Base-by-base conservation (phyloP, 805 yeast species). In the Clavispora fructus region DNA sequence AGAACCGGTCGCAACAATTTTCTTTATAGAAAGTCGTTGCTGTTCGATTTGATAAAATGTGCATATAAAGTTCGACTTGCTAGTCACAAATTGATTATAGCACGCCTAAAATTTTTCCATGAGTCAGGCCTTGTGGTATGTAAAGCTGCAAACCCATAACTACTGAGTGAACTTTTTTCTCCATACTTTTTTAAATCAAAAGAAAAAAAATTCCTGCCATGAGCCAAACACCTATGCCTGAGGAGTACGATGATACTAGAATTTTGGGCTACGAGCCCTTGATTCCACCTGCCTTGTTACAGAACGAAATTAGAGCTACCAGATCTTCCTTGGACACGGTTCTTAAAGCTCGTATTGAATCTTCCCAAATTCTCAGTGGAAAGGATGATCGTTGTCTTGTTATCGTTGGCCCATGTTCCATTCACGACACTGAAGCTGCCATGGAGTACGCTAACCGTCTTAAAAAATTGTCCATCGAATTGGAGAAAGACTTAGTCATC, bases 351-450 rank as follows among this genome's bases (percentile, higher is more conserved):
- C 81, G 98, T 70, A 78, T 84, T 51, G 83, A 78, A 23, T 83
- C 95, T 4, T 77, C 82, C 44, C 78, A 82, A 40, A 82, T 92
- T 53, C 68, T 92, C 43, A 74, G 83, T 48, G 96, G 96, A 45
- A 74, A 77, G 49, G 96, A 89, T 60, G 99, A 92, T 69, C 77
- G 97, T 54, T 68, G 92, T 54, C 75, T 94, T 39, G 83, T 94
- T 28, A 89, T 94, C 30, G 87, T 94, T 51, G 99, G 99, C 0
- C 99, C 99, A 44, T 94, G 99, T 68, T 92, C 98, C 7, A 83
- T 94, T 53, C 98, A 94, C 64, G 99, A 94, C 64, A 89, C 97
- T 30, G 77, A 69, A 40, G 95, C 97, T 30, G 99, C 98, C 7
- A 64, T 87, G 52, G 98, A 91, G 54, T 94, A 92, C 73, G 87